Base-by-base conservation (phyloP, 768 basidiomycete genomes). In the Mycena crocata region DNA sequence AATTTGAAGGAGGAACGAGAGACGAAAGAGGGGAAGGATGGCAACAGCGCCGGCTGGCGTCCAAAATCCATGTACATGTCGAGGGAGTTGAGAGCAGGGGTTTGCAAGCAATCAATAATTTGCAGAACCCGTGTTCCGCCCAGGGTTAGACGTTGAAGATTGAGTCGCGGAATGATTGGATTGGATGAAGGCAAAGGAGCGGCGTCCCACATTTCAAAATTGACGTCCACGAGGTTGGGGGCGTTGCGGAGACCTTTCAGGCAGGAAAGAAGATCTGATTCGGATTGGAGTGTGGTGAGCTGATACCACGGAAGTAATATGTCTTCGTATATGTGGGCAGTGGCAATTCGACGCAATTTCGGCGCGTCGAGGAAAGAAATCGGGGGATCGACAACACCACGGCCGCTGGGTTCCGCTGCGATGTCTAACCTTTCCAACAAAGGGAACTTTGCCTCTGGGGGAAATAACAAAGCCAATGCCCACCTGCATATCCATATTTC, bases 41-140 rank as follows among this genome's bases (percentile, higher is more conserved):
- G n/a, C n/a, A n/a, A n/a, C n/a, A n/a, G n/a, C n/a, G n/a, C n/a
- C n/a, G n/a, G n/a, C n/a, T n/a, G n/a, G n/a, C n/a, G n/a, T n/a
- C n/a, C n/a, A n/a, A n/a, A n/a, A 5, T 9, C 13, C 7, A 45
- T 28, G n/a, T n/a, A n/a, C n/a, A n/a, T n/a, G n/a, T n/a, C n/a
- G n/a, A 63, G 62, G 35, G 13, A 17, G 28, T 63, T 56, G 35
- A 63, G 19, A 19, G 54, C 34, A n/a, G 62, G 62, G 17, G 54
- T 19, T 28, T 26, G 56, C 39, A 62, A 28, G 42, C 5, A 40
- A 17, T 45, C 13, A 7, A 64, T 54, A 30, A 64, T 34, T 5
- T 2, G 24, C 37, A 37, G 24, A 54, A 30, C 12, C 8, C 26
- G 40, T 13, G 6, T 21, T 9, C 9, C 40, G 15, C 7, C 37